These are phyloP conservation scores for Pythium volutum DNA, from an alignment of 352 stramenopile genomes.

Conservation along the genomic window DNA sequence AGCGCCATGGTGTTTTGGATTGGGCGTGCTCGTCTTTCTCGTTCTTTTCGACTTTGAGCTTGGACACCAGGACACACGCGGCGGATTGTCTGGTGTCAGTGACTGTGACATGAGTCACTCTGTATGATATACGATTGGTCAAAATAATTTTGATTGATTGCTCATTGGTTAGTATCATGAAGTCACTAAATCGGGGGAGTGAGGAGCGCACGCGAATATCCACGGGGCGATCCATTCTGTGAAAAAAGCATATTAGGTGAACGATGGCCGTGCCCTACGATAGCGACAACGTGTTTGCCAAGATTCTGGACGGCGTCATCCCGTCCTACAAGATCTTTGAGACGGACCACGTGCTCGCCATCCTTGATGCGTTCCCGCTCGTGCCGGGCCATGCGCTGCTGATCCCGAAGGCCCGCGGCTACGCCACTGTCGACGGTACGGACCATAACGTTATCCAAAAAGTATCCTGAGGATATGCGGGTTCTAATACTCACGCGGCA, in stretches of 20 bases:
- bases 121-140: not conserved
- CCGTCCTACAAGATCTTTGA: constrained; percentile 85
- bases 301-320: constrained; percentile 79
- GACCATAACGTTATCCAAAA: not conserved
- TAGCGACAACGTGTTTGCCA: constrained; percentile 72
- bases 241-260: not conserved
- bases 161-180: constrained; percentile 13
- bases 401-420: constrained; percentile 63
- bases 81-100: constrained; percentile 24
- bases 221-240: not conserved
- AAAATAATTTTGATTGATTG: not conserved
- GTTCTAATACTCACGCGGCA: not conserved
- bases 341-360: constrained; percentile 80
- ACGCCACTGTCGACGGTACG: constrained; percentile 60
- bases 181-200: constrained; percentile 6
- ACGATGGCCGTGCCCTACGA: constrained; percentile 52
- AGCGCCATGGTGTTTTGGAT: constrained; percentile 27
- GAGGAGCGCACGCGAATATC: not conserved
- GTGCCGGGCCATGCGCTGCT: constrained; percentile 66
- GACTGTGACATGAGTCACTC: constrained; percentile 24
- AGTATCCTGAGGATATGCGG: constrained; percentile 12
- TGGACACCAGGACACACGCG: constrained; percentile 7
- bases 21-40: constrained; percentile 5
- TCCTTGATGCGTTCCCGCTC: constrained; percentile 76
- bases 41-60: not conserved